These are phyloP conservation scores for Gynandropsis gynandra DNA, from an alignment of 345 rosid genomes.

Conservation along the genomic window DNA sequence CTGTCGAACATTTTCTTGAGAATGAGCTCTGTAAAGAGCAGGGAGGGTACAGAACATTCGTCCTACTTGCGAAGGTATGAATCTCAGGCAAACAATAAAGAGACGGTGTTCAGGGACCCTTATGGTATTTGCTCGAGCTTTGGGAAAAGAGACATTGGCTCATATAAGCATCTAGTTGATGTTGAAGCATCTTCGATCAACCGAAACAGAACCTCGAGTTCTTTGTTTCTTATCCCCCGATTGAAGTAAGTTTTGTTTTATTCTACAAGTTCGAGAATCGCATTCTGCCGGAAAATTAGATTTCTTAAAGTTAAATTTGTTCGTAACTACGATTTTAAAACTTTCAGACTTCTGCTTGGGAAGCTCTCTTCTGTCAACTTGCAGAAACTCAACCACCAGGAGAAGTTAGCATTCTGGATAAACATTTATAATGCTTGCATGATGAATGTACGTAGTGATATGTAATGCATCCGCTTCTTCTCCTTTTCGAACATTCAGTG, in stretches of 20 bases:
- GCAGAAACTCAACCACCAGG: conserved; percentile 60
- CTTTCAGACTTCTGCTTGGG: conserved; percentile 51
- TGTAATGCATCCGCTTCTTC: background rate
- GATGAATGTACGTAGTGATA: conserved; percentile 55
- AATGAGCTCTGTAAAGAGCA: conserved; percentile 45
- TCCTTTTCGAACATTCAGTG: background rate
- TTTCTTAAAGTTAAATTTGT: background rate
- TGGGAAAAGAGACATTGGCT: conserved; percentile 54
- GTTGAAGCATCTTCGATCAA: conserved; percentile 48
- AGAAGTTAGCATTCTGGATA: conserved; percentile 94
- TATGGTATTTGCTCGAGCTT: conserved; percentile 44
- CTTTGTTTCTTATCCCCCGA: conserved; percentile 52
- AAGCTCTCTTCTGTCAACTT: conserved; percentile 51
- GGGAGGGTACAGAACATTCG: conserved; percentile 22
- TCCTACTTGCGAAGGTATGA: conserved; percentile 24
- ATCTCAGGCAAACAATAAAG: conserved; percentile 30
- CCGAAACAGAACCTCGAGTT: conserved; percentile 40
- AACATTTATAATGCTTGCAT: conserved; percentile 81
- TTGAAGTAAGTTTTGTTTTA: conserved; percentile 40
- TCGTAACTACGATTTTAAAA: background rate
- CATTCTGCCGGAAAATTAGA: background rate
- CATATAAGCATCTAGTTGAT: conserved; percentile 43
- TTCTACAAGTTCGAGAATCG: background rate
- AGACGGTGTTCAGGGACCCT: conserved; percentile 38
- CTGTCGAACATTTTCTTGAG: conserved; percentile 49